These are phyloP conservation scores for Coemansia sp. DNA, from an alignment of 192 early-diverging fungal species.

Conservation along the genomic window DNA sequence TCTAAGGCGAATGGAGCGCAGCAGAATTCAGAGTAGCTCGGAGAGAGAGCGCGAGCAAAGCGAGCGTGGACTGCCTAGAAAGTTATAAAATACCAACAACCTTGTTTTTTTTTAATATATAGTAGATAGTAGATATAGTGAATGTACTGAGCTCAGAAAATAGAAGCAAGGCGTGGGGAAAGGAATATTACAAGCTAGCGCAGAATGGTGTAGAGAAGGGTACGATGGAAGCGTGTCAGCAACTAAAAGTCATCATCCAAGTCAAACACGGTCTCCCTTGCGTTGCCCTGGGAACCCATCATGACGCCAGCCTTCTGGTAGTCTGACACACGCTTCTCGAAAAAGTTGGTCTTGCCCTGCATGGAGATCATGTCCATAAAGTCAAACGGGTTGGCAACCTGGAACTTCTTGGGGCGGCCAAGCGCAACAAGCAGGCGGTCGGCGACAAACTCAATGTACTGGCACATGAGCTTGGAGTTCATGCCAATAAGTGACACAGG, in stretches of 20 bases:
- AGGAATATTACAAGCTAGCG: constrained; percentile 2
- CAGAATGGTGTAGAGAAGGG: background rate
- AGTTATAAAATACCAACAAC: too few relatives aligned
- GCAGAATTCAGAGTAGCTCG: too few relatives aligned
- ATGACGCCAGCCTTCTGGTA: constrained; percentile 94
- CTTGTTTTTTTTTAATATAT: too few relatives aligned
- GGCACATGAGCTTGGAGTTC: constrained; percentile 91
- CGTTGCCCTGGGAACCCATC: constrained; percentile 60
- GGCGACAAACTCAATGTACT: constrained; percentile 99
- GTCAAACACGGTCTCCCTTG: constrained; percentile 67
- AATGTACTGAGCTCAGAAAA: background rate
- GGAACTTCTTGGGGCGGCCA: constrained; percentile 82
- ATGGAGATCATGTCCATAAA: constrained; percentile 99
- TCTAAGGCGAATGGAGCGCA: too few relatives aligned
- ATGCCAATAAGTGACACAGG: constrained; percentile 94
- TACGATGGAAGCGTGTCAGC: background rate
- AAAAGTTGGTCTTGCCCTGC: constrained; percentile 99
- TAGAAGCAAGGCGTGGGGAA: background rate
- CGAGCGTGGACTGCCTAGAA: too few relatives aligned
- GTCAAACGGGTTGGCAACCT: constrained; percentile 90
- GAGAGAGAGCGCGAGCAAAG: too few relatives aligned
- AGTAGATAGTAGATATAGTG: too few relatives aligned
- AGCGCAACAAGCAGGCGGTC: constrained; percentile 90
- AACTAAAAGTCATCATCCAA: constrained; percentile 79
- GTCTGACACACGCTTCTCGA: constrained; percentile 95